Percentiles rank a stretch among this genome's conserved stretches.
phyloP scores from a whole-genome alignment of 768 basidiomycete species.

The Boletus pseudo-olivaceus region DNA sequence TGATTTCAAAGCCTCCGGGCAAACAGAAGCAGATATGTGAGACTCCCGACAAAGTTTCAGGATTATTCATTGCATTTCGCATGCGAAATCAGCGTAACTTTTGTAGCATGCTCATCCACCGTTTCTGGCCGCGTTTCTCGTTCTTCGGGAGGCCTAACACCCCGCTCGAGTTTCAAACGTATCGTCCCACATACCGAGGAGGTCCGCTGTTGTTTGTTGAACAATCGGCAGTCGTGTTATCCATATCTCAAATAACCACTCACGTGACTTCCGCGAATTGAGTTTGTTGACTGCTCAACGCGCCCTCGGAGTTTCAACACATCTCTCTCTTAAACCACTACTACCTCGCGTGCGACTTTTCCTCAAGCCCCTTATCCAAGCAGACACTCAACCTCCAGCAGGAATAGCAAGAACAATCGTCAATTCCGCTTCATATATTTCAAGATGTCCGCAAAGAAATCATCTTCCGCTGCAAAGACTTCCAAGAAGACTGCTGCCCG shows the following conservation, averaged over 20 bases:
- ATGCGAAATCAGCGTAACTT: conserved; percentile 16
- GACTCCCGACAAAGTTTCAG: conserved; percentile 12
- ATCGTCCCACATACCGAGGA: background rate
- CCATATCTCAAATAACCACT: conserved; percentile 33
- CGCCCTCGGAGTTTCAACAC: conserved; percentile 41
- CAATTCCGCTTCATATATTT: conserved; percentile 10
- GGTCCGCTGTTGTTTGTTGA: conserved; percentile 1
- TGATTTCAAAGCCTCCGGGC: conserved; percentile 14
- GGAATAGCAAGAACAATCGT: conserved; percentile 16
- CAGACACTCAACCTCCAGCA: conserved; percentile 14
- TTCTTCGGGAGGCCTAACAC: conserved; percentile 12
- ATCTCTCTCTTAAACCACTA: conserved; percentile 46
- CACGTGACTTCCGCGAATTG: conserved; percentile 38
- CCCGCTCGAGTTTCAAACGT: conserved; percentile 2
- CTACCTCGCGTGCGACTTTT: conserved; percentile 36
- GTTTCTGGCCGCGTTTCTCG: conserved; percentile 14
- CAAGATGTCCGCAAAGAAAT: conserved; percentile 42
- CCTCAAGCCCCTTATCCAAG: conserved; percentile 12
- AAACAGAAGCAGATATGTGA: conserved; percentile 17
- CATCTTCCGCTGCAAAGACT: conserved; percentile 43
- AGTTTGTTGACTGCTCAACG: conserved; percentile 40
- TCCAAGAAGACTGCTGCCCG: conserved; percentile 33
- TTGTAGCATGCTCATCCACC: conserved; percentile 2
- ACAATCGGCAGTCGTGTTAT: conserved; percentile 11
- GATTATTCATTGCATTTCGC: conserved; percentile 18